Conservation (phyloP, 2,329 filamentous ascomycete species). For the Capronia coronata region DNA sequence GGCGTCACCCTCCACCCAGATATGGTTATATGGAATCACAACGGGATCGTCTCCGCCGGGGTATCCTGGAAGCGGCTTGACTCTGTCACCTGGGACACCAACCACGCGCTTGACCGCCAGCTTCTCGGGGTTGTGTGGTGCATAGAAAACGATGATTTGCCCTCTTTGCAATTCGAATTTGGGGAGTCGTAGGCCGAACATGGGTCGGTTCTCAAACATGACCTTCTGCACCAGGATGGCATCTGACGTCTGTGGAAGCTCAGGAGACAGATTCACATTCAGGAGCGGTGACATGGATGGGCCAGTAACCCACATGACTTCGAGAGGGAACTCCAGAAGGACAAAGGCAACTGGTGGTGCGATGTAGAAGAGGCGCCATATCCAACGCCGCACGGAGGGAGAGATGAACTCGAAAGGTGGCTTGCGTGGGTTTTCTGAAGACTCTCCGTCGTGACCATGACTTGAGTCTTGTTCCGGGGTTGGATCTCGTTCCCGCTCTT, state of each 20-base stretch:
- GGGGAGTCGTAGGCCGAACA: constrained; percentile 42
- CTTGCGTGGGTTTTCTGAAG: neutral
- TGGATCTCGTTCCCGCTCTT: neutral
- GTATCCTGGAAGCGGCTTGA: constrained; percentile 60
- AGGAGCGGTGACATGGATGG: constrained; percentile 71
- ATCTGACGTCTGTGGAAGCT: constrained; percentile 36
- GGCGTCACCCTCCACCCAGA: constrained; percentile 94
- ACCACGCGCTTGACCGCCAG: constrained; percentile 76
- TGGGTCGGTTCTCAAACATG: constrained; percentile 32
- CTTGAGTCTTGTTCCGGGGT: neutral
- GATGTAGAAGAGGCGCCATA: constrained; percentile 24
- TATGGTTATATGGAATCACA: constrained; percentile 70
- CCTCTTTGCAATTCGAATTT: constrained; percentile 57
- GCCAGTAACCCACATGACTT: constrained; percentile 40
- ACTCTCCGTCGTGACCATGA: neutral
- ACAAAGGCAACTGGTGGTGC: constrained; percentile 38
- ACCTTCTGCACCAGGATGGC: constrained; percentile 33
- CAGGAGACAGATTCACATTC: constrained; percentile 56
- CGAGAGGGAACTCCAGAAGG: constrained; percentile 36
- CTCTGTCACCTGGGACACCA: constrained; percentile 69
- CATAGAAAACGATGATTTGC: constrained; percentile 64
- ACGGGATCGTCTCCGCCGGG: constrained; percentile 44
- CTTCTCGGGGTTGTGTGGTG: constrained; percentile 28
- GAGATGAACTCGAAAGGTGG: constrained; percentile 5
- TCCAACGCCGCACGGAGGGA: constrained; percentile 11